Evolutionary conservation across 2,329 filamentous ascomycete genomes (phyloP).

Genomic region (Lachnellula willkommii): DNA sequence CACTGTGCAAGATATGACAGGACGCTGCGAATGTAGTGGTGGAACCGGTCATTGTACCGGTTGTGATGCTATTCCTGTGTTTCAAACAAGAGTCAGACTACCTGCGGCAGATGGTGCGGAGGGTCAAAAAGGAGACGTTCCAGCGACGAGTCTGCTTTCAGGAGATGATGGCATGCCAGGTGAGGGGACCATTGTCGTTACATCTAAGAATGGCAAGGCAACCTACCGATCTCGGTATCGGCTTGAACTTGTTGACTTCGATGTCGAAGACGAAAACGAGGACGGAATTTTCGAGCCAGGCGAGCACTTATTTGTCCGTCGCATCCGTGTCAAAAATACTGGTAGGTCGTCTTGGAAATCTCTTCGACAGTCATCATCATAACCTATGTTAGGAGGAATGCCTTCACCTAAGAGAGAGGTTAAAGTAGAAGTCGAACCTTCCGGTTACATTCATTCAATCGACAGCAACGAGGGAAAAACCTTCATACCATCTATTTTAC

Average conservation of each 20-base stretch:
- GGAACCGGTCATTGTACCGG: slow-evolving; percentile 8
- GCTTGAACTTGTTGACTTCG: slow-evolving; percentile 10
- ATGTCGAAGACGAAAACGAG: slow-evolving; percentile 13
- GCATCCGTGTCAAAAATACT: slow-evolving; percentile 11
- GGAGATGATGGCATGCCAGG: slow-evolving; percentile 3
- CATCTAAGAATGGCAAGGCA: slow-evolving; percentile 1
- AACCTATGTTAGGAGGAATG: slow-evolving; percentile 6
- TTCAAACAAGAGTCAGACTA: background rate
- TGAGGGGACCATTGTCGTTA: slow-evolving; percentile 3
- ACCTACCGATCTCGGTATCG: slow-evolving; percentile 5
- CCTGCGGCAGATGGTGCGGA: background rate
- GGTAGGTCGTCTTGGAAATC: background rate
- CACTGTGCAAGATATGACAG: background rate
- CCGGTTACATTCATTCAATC: background rate
- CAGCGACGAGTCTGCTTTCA: background rate
- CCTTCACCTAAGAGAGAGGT: slow-evolving; percentile 2
- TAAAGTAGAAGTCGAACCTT: background rate
- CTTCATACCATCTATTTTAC: background rate
- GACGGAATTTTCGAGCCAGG: slow-evolving; percentile 15
- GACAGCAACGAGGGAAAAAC: background rate
- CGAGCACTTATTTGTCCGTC: slow-evolving; percentile 8
- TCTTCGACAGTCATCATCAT: background rate
- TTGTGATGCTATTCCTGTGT: slow-evolving; percentile 4
- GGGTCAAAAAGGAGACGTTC: background rate
- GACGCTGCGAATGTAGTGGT: slow-evolving; percentile 8